phyloP scores from a whole-genome alignment of 2,329 filamentous ascomycete genomes.

The Daldinia sp. region DNA sequence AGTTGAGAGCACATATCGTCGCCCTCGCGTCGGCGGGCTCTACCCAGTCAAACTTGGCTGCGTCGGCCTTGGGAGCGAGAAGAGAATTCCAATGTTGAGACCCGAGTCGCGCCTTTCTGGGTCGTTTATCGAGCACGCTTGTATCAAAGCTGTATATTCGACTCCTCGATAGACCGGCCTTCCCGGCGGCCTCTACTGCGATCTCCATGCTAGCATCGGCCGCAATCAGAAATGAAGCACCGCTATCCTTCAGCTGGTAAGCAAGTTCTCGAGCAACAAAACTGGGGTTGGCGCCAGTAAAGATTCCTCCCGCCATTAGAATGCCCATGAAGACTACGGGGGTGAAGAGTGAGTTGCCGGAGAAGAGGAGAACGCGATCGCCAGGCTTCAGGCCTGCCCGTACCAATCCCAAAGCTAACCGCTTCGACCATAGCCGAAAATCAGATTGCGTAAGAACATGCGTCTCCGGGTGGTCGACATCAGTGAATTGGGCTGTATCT shows the following conservation, averaged over 20 bases:
- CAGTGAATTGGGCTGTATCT: conserved; percentile 62
- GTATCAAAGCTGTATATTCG: conserved; percentile 73
- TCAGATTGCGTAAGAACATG: conserved; percentile 70
- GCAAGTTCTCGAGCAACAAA: conserved; percentile 76
- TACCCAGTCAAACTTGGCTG: conserved; percentile 69
- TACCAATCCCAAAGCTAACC: conserved; percentile 73
- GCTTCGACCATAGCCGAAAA: conserved; percentile 75
- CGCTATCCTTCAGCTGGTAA: conserved; percentile 77
- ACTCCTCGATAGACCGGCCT: conserved; percentile 61
- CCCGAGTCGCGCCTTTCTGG: conserved; percentile 39
- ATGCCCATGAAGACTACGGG: conserved; percentile 75
- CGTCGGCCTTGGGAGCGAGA: conserved; percentile 50
- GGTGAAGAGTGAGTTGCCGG: conserved; percentile 77
- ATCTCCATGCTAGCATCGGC: conserved; percentile 66
- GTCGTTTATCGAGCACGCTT: conserved; percentile 50
- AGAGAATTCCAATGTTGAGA: conserved; percentile 44
- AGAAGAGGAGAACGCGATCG: conserved; percentile 77
- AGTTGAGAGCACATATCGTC: conserved; percentile 76
- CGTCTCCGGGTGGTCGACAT: conserved; percentile 71
- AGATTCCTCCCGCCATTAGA: conserved; percentile 80
- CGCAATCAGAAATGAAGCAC: conserved; percentile 72
- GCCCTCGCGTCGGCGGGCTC: conserved; percentile 59
- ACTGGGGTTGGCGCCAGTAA: conserved; percentile 77
- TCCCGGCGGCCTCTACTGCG: conserved; percentile 70
- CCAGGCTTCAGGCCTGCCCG: conserved; percentile 70